phyloP scores from a whole-genome alignment of 208 protist species.

The Angomonas deanei region DNA sequence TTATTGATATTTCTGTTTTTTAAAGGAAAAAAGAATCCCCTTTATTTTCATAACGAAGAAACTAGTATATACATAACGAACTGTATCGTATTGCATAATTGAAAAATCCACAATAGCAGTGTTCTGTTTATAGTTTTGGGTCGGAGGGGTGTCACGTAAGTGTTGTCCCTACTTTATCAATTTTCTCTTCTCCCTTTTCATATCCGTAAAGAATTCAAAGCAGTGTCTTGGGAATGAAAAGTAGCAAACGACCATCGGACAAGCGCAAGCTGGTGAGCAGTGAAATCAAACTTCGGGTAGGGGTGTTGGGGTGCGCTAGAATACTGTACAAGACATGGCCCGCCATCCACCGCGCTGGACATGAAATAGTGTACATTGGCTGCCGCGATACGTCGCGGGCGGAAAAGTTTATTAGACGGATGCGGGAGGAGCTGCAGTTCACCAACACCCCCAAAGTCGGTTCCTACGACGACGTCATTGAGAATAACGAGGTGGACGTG shows the following conservation, averaged over 20 bases:
- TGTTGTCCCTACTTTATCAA: too few species aligned
- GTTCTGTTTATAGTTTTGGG: too few species aligned
- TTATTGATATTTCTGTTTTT: too few species aligned
- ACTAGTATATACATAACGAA: too few species aligned
- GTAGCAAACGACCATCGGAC: background rate
- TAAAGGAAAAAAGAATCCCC: background rate
- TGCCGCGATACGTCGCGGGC: constrained; percentile 29
- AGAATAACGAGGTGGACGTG: constrained; percentile 40
- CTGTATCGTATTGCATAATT: too few species aligned
- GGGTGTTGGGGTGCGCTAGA: constrained; percentile 37
- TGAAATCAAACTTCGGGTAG: constrained; percentile 25
- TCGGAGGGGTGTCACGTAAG: too few species aligned
- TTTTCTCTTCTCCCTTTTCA: too few species aligned
- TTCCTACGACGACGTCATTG: constrained; percentile 53
- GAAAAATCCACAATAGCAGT: too few species aligned
- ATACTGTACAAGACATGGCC: constrained; percentile 31
- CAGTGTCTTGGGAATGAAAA: too few species aligned
- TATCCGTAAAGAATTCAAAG: background rate
- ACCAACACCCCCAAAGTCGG: constrained; percentile 13
- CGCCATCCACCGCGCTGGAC: constrained; percentile 35
- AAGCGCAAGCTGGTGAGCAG: background rate
- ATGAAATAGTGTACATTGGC: constrained; percentile 34
- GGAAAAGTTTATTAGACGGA: constrained; percentile 17
- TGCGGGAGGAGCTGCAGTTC: constrained; percentile 10
- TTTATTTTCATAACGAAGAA: too few species aligned